Evolutionary conservation across 1,284 basidiomycete species (phyloP), one percentile per base, ranked within the genome.

Genomic region (Flammula alnicola): DNA sequence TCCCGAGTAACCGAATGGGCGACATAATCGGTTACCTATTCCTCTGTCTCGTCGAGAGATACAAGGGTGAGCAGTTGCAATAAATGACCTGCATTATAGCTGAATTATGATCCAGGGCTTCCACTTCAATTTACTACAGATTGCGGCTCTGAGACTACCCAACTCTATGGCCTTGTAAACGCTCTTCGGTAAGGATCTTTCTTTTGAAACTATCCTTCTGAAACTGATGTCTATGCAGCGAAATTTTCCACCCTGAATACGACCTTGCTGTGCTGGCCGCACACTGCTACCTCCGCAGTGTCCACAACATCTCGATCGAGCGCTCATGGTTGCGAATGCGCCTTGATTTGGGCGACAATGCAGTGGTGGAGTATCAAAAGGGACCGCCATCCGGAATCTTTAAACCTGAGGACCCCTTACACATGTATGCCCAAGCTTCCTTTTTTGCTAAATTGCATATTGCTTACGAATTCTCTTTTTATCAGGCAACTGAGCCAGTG

Each of bases 141-240:
- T 36, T 70, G 65, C 54, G 64, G 69, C 2, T 62, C 59, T 0
- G 69, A 72, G 45, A 70, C 64, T 0, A 66, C 62, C 1, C 26
- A 53, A 16, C 14, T 63, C 3, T 62, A 55, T 55, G 64, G 61
- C 0, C 35, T 65, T n/a, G 52, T 47, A 2, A 61, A 60, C 44
- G 61, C 59, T 7, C 41, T 66, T 9, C 26, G 57, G 63, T 64
- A 43, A 7, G 47, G n/a, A n/a, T n/a, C n/a, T n/a, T 40, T 25
- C 14, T n/a, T 10, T 29, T 11, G 19, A 29, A 16, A 9, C 10
- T n/a, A n/a, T n/a, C n/a, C n/a, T n/a, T n/a, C n/a, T n/a, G n/a
- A n/a, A n/a, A n/a, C n/a, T n/a, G n/a, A 20, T 22, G 20, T 30
- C 23, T 16, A 43, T 11, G 12, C 11, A 33, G 29, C 9, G 17